Conservation (phyloP, 2,329 filamentous ascomycete species). For the Rhinocladiella similis region DNA sequence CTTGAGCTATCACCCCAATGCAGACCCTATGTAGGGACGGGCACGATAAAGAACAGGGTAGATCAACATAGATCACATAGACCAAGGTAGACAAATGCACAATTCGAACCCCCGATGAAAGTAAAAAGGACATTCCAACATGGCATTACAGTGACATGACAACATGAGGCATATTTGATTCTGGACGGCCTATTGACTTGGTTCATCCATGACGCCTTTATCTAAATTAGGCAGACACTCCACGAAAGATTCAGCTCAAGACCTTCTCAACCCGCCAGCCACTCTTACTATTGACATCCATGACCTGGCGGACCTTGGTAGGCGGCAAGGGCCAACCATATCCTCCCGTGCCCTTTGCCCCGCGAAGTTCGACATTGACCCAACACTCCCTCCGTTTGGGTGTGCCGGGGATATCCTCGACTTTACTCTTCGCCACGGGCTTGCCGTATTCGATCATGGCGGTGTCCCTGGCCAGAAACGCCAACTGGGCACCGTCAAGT, state of each 20-base stretch:
- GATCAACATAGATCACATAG: too few species aligned
- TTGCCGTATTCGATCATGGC: conserved; percentile 83
- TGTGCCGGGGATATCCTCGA: conserved; percentile 51
- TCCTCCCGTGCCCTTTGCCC: conserved; percentile 43
- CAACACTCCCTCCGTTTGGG: conserved; percentile 70
- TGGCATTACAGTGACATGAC: too few species aligned
- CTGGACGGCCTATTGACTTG: too few species aligned
- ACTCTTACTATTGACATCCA: conserved; percentile 69
- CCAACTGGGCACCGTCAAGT: conserved; percentile 72
- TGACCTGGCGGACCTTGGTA: conserved; percentile 80
- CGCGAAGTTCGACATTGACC: conserved; percentile 70
- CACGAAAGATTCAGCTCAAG: conserved; percentile 6
- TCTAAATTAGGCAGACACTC: too few species aligned
- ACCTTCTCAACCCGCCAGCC: conserved; percentile 30
- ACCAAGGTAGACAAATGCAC: too few species aligned
- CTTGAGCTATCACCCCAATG: too few species aligned
- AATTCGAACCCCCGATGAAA: too few species aligned
- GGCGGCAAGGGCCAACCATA: conserved; percentile 82
- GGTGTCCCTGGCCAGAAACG: conserved; percentile 78
- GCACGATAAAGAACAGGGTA: too few species aligned
- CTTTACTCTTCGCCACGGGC: conserved; percentile 85
- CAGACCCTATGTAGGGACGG: too few species aligned
- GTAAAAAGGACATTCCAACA: too few species aligned
- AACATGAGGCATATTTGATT: too few species aligned
- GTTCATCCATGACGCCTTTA: too few species aligned